These are phyloP conservation scores for Aurifilum marmelostoma DNA, from an alignment of 2,329 filamentous ascomycete genomes.

Conservation along the genomic window DNA sequence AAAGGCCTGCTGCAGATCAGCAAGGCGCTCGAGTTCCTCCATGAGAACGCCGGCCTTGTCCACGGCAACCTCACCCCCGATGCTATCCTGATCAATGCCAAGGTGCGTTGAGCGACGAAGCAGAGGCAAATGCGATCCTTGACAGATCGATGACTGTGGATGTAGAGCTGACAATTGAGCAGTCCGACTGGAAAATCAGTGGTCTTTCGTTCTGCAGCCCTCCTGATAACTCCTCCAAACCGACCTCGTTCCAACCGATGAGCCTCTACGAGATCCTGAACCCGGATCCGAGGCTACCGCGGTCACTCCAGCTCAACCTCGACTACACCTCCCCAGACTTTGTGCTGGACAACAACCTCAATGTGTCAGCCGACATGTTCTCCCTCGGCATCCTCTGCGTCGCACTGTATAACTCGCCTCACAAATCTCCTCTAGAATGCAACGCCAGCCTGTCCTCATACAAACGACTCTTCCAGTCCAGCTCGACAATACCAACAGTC, in stretches of 20 bases:
- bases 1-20: conserved; percentile 92
- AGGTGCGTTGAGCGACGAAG: conserved; percentile 55
- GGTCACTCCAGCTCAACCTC: conserved; percentile 82
- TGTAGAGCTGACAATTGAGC: conserved; percentile 34
- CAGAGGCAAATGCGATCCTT: not conserved
- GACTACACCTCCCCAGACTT: conserved; percentile 97
- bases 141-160: not conserved
- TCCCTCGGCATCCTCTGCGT: conserved; percentile 87
- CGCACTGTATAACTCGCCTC: conserved; percentile 92
- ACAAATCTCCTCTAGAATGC: conserved; percentile 81
- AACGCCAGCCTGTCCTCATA: conserved; percentile 82
- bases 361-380: conserved; percentile 86
- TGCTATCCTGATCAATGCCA: conserved; percentile 90
- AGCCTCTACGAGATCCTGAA: conserved; percentile 83
- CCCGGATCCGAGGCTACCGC: conserved; percentile 80
- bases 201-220: conserved; percentile 90
- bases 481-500: conserved; percentile 76
- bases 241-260: conserved; percentile 77
- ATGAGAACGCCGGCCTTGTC: conserved; percentile 91
- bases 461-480: conserved; percentile 79
- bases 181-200: conserved; percentile 98
- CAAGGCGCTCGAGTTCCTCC: conserved; percentile 92
- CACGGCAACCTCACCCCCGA: conserved; percentile 95
- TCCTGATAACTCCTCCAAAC: conserved; percentile 72
- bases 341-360: conserved; percentile 86